Base-by-base conservation (phyloP, 805 yeast species). In the Lipomyces japonicus region DNA sequence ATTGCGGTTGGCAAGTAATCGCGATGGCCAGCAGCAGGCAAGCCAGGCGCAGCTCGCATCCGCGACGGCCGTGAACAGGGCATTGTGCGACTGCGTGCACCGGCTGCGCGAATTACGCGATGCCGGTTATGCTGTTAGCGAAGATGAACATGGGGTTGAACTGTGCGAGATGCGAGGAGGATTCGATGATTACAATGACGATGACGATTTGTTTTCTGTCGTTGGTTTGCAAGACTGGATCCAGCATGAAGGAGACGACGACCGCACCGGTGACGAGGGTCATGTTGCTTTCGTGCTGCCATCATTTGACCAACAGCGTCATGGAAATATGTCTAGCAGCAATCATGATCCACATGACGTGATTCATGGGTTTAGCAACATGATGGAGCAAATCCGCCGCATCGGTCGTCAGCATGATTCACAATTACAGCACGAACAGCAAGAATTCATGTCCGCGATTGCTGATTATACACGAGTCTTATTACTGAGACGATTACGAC, bases 51-150 rank as follows among this genome's bases (percentile, higher is more conserved):
- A 42, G 9, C 21, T 45, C 4, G 42, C 44, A 16, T 44, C 57
- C 4, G 57, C 48, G 36, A 23, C 40, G 18, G 48, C 44, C 22
- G 46, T 47, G 18, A 52, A 48, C 43, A 37, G 51, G 31, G 31
- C 57, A 7, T 31, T 52, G 18, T 44, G 46, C 30, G 50, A 35
- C 25, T 52, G 49, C 21, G 57, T 49, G 18, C 49, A 46, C 36
- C 53, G 48, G 12, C 50, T 52, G 6, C 50, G 66, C 63, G 43
- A 60, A 61, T 28, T 48, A 59, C 21, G 61, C 65, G 26, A 63
- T 62, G 23, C 60, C 62, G 22, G 55, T 57, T 12, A 51, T 57
- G 49, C 44, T 26, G 53, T 60, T n/a, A 65, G 51, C 18, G 65
- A 55, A 14, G 66, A 56, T 12, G 62, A 45, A n/a, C 63, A 55